Percentiles rank a stretch among this genome's conserved stretches.
phyloP scores from a whole-genome alignment of 306 rosid genomes.

The Pterocarpus macrocarpus region DNA sequence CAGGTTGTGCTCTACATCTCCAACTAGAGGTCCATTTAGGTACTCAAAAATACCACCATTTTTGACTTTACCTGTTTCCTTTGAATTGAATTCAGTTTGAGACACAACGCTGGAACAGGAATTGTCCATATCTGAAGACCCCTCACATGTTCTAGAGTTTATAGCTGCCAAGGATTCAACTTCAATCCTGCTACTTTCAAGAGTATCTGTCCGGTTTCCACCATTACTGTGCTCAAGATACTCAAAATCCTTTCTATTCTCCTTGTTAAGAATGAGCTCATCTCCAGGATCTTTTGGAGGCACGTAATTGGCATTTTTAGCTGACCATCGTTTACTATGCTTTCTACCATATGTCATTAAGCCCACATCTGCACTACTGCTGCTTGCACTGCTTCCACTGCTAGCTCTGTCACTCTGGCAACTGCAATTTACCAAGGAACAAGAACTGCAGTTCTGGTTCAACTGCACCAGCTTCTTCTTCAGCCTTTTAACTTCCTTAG shows the following conservation, averaged over 20 bases:
- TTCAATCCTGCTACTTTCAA: constrained; percentile 36
- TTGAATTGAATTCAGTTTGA: constrained; percentile 53
- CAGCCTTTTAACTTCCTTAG: constrained; percentile 94
- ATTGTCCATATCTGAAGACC: constrained; percentile 43
- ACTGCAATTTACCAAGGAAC: constrained; percentile 95
- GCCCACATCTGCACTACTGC: constrained; percentile 63
- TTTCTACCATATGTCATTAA: constrained; percentile 65
- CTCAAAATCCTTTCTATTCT: constrained; percentile 50
- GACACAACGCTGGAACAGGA: constrained; percentile 49
- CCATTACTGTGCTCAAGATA: constrained; percentile 45
- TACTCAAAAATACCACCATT: constrained; percentile 91
- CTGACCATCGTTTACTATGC: constrained; percentile 58
- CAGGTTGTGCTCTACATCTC: constrained; percentile 72
- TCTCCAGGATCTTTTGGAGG: constrained; percentile 61
- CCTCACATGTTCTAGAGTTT: constrained; percentile 52
- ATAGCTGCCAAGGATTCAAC: constrained; percentile 48
- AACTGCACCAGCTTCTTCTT: constrained; percentile 81
- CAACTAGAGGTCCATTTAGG: constrained; percentile 71
- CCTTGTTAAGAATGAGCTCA: constrained; percentile 51
- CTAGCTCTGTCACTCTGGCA: constrained; percentile 97
- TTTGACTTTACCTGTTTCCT: constrained; percentile 62
- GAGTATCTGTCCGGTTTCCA: constrained; percentile 42
- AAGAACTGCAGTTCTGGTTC: constrained; percentile 77
- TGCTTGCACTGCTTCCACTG: constrained; percentile 97
- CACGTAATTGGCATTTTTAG: constrained; percentile 55